Evolutionary conservation across 192 early-diverging fungal species (phyloP), one percentile per base, ranked within the genome.

Genomic region (Thoreauomyces humboldtii): DNA sequence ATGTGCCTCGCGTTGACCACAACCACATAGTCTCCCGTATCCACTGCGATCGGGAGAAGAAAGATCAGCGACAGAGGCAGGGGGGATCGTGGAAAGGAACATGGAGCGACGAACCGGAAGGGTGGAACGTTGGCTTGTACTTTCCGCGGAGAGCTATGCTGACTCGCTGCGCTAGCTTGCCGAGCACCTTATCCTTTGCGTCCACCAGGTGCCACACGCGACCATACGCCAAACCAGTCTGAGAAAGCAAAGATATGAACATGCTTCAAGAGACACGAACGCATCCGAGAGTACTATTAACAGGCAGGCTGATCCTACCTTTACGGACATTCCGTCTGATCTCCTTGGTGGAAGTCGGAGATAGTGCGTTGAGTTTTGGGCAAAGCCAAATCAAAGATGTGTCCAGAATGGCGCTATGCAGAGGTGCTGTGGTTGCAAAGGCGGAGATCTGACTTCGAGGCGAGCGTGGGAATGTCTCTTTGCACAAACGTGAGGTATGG

Each of bases 21-120:
- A 1, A 98, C 93, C 0, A 98, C 96, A 67, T 94, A 94, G 71
- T 98, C 96, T 36, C 96, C 96, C 73, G 87, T 88, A 76, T 98
- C 96, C 17, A 87, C 90, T 89, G 71, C 36, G 43, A 29, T 22
- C n/a, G n/a, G 52, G 25, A 7, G 9, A 37, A 24, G 17, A 52
- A 52, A 52, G 32, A 46, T 2, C 44, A 22, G 15, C 21, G 2
- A 29, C 47, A 22, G 12, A 11, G 47, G 7, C 9, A 50, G 7
- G 7, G 7, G 22, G 22, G 11, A 7, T 7, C 9, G 11, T 11
- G 47, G 9, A 9, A 7, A 50, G 7, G 12, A 9, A 7, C 7
- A 7, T 9, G 47, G 12, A 50, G 47, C 22, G 47, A 31, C 25
- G 32, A 33, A 92, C 88, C 78, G 46, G 92, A 90, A 36, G 92